phyloP scores from a whole-genome alignment of 192 early-diverging fungal genomes.

The Linnemannia elongata region DNA sequence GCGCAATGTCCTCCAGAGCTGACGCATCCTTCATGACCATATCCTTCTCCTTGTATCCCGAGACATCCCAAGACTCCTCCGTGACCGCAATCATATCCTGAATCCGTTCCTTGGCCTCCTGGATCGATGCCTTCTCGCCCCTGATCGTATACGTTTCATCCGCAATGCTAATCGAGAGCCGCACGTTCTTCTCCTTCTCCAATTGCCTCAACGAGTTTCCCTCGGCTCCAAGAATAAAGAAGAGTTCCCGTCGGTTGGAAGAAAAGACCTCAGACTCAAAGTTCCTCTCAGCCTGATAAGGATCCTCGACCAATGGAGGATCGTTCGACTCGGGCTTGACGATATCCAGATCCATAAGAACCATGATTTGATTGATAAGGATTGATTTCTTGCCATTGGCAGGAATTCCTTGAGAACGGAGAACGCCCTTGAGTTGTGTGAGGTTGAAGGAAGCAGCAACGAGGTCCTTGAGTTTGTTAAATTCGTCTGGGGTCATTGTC shows the following conservation, averaged over 20 bases:
- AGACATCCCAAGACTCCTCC: constrained; percentile 51
- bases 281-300: constrained; percentile 16
- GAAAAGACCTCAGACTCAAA: constrained; percentile 26
- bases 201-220: constrained; percentile 30
- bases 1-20: constrained; percentile 44
- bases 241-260: constrained; percentile 48
- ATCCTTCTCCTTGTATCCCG: constrained; percentile 24
- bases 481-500: constrained; percentile 30
- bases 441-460: constrained; percentile 42
- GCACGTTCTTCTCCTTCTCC: constrained; percentile 42
- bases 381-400: constrained; percentile 32
- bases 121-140: constrained; percentile 24
- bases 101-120: constrained; percentile 28
- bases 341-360: constrained; percentile 40
- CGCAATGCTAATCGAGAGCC: constrained; percentile 45
- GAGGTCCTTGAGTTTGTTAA: constrained; percentile 37
- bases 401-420: constrained; percentile 24
- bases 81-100: constrained; percentile 41
- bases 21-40: constrained; percentile 20
- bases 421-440: constrained; percentile 37
- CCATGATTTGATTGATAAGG: constrained; percentile 48
- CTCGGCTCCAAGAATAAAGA: constrained; percentile 43
- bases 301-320: constrained; percentile 31
- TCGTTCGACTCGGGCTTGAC: constrained; percentile 4
- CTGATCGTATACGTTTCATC: constrained; percentile 45